A percentile compares a stretch with the other conserved stretches of the same genome.
Conservation (phyloP, 148 eudicot genomes). For the Rhododendron molle region DNA sequence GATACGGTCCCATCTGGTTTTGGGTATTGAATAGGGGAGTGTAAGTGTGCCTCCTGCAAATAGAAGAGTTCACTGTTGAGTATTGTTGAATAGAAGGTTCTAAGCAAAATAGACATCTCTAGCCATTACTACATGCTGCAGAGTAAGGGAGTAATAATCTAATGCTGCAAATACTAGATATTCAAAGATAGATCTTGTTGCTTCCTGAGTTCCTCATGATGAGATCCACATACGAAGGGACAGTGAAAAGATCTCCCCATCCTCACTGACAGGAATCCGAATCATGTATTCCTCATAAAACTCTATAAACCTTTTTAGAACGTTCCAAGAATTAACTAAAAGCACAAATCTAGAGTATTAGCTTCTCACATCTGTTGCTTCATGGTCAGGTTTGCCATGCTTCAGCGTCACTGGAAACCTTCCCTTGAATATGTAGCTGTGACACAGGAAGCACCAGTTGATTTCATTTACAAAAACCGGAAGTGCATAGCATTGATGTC, state of each 20-base stretch:
- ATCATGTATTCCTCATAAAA: not conserved
- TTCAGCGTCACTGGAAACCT: constrained; percentile 72
- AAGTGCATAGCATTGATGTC: not conserved
- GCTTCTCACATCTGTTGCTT: constrained; percentile 63
- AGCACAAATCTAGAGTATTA: not conserved
- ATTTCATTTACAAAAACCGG: not conserved
- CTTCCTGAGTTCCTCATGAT: not conserved
- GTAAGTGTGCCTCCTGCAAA: constrained; percentile 62
- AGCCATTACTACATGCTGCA: not conserved
- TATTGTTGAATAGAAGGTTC: not conserved
- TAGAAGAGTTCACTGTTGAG: not conserved
- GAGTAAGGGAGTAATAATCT: not conserved
- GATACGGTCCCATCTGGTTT: constrained; percentile 85
- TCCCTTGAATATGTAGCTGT: constrained; percentile 77
- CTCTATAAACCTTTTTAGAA: not conserved
- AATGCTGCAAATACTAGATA: not conserved
- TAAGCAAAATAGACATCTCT: not conserved
- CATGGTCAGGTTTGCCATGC: constrained; percentile 92
- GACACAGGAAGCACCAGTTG: constrained; percentile 7
- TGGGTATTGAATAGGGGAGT: constrained; percentile 76
- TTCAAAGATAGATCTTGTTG: not conserved
- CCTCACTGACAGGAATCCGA: not conserved
- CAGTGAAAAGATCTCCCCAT: not conserved
- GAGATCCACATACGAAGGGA: not conserved
- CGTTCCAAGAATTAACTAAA: not conserved